phyloP scores from a whole-genome alignment of 23 red algal species.

The Gracilaria domingensis region DNA sequence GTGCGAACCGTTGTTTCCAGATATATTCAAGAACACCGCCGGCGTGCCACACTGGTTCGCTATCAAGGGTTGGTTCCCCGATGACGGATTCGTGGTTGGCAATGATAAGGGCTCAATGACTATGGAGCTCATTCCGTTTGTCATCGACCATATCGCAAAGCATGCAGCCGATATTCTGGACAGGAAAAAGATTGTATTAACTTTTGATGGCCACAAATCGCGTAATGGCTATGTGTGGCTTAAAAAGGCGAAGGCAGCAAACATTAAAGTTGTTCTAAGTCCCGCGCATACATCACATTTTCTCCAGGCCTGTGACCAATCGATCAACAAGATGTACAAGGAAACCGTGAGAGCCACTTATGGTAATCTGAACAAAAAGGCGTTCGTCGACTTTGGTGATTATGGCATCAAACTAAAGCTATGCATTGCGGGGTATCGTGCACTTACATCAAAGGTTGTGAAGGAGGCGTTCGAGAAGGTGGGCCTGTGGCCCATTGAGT shows the following conservation, averaged over 20 bases:
- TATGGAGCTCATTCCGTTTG: not conserved
- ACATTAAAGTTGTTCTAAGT: not conserved
- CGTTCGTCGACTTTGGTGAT: not conserved
- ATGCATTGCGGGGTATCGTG: no score
- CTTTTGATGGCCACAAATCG: slow-evolving; percentile 8
- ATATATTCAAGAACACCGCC: not conserved
- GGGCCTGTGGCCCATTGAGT: no score
- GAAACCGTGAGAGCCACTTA: not conserved
- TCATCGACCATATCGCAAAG: not conserved
- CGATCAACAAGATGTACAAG: not conserved
- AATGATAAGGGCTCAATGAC: not conserved
- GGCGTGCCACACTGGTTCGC: not conserved
- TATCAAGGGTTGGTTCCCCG: not conserved
- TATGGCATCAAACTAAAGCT: not conserved
- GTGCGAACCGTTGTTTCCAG: not conserved
- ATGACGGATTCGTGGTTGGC: not conserved
- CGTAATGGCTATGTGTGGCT: slow-evolving; percentile 7
- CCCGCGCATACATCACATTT: slow-evolving; percentile 19
- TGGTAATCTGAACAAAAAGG: not conserved
- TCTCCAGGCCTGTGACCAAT: slow-evolving; percentile 27
- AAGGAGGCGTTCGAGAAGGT: no score
- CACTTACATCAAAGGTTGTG: no score
- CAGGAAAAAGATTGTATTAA: not conserved
- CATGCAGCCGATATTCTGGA: not conserved
- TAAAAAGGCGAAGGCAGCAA: not conserved